phyloP scores from a whole-genome alignment of 805 yeast genomes.

The Kazachstania taianensis region DNA sequence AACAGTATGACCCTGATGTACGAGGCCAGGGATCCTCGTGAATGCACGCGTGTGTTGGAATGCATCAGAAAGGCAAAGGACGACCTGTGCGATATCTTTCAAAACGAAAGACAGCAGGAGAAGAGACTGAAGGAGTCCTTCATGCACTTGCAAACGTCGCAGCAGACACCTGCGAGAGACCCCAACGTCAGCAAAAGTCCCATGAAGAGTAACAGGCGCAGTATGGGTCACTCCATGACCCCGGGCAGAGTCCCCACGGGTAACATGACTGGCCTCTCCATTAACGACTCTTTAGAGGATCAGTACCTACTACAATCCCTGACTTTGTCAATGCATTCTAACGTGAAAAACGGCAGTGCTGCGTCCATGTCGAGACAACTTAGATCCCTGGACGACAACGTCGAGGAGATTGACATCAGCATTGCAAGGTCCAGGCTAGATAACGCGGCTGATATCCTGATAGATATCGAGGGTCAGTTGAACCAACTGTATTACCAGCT shows the following conservation, averaged over 20 bases:
- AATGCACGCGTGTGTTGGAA: constrained; percentile 35
- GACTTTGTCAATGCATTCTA: constrained; percentile 46
- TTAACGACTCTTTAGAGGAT: constrained; percentile 8
- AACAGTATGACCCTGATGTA: constrained; percentile 9
- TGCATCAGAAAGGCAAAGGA: constrained; percentile 53
- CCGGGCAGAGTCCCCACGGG: constrained; percentile 12
- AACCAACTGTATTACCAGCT: constrained; percentile 8
- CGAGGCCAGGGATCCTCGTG: constrained; percentile 18
- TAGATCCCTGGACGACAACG: constrained; percentile 45
- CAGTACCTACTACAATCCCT: constrained; percentile 43
- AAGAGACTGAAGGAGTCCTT: constrained; percentile 37
- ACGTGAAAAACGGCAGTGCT: constrained; percentile 43
- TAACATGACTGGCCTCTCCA: background rate
- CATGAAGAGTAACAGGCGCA: constrained; percentile 28
- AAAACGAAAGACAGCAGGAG: constrained; percentile 38
- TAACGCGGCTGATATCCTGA: constrained; percentile 31
- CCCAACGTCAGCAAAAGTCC: constrained; percentile 25
- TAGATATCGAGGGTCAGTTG: constrained; percentile 28
- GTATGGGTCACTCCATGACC: constrained; percentile 11
- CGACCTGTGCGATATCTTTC: constrained; percentile 47
- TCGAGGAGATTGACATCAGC: constrained; percentile 61
- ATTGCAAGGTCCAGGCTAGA: constrained; percentile 51
- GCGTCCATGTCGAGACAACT: constrained; percentile 36
- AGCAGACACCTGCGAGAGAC: constrained; percentile 25
- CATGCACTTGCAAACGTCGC: constrained; percentile 31